Conservation (phyloP, 2,329 filamentous ascomycete genomes). For the Talaromyces albobiverticillius region DNA sequence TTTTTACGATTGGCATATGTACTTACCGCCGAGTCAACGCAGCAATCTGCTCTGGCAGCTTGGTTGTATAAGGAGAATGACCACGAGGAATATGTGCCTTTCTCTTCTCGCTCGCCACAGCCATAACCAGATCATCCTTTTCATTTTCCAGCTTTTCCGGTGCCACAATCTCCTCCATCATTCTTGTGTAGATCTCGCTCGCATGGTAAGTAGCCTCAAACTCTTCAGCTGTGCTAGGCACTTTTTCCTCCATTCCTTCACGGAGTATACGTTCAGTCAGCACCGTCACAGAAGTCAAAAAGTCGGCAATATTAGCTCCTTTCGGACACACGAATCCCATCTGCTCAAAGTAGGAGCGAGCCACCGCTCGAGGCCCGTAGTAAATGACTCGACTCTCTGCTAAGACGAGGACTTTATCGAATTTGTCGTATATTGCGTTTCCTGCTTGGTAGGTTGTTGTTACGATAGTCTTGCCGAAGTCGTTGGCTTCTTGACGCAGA, state of each 20-base stretch:
- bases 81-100: constrained; percentile 30
- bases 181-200: constrained; percentile 49
- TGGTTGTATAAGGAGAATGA: constrained; percentile 30
- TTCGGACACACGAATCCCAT: constrained; percentile 62
- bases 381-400: constrained; percentile 63
- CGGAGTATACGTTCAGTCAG: constrained; percentile 45
- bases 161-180: constrained; percentile 46
- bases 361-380: constrained; percentile 58
- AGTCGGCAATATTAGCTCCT: constrained; percentile 64
- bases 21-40: constrained; percentile 43
- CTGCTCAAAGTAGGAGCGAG: constrained; percentile 60
- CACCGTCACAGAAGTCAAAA: constrained; percentile 62
- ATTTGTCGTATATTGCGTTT: constrained; percentile 65
- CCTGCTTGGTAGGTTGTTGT: constrained; percentile 67
- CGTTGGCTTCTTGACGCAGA: constrained; percentile 59
- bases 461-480: constrained; percentile 57
- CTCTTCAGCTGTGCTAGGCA: constrained; percentile 33
- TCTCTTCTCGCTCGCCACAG: constrained; percentile 29
- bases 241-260: constrained; percentile 27
- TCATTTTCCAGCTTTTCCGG: constrained; percentile 29
- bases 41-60: constrained; percentile 38
- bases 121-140: constrained; percentile 27
- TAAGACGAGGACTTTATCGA: constrained; percentile 67
- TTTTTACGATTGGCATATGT: not conserved
- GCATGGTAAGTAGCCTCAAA: constrained; percentile 52